These are phyloP conservation scores for Pseudopyrenochaeta lycopersici DNA, from an alignment of 2,329 filamentous ascomycete genomes.

Conservation along the genomic window DNA sequence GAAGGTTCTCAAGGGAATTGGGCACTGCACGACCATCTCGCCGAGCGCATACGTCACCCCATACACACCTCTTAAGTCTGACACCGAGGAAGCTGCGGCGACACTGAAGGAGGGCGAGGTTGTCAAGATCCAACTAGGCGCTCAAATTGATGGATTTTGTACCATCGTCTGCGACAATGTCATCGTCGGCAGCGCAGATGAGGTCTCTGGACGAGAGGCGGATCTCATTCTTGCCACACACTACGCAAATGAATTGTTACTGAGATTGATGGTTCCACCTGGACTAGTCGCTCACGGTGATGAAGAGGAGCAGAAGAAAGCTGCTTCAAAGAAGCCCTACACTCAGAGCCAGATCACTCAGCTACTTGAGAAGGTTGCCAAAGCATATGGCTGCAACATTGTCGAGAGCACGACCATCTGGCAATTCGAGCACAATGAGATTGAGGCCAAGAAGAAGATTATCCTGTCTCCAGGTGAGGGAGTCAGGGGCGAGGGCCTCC, in stretches of 20 bases:
- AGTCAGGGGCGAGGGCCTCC: conserved; percentile 86
- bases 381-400: conserved; percentile 88
- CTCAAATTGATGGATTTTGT: conserved; percentile 96
- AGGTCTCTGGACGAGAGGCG: conserved; percentile 78
- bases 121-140: conserved; percentile 98
- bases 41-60: conserved; percentile 94
- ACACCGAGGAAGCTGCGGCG: conserved; percentile 81
- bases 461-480: conserved; percentile 87
- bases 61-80: conserved; percentile 90
- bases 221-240: conserved; percentile 90
- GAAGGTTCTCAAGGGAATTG: conserved; percentile 93
- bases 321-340: conserved; percentile 79
- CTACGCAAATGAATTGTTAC: conserved; percentile 93
- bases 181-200: conserved; percentile 72
- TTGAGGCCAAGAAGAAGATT: conserved; percentile 98
- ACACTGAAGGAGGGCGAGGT: conserved; percentile 85
- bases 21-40: conserved; percentile 94
- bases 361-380: conserved; percentile 89
- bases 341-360: conserved; percentile 87
- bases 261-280: conserved; percentile 91
- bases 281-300: conserved; percentile 82
- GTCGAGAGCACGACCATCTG: conserved; percentile 99
- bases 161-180: conserved; percentile 96
- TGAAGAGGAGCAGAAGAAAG: conserved; percentile 94
- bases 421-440: conserved; percentile 96